Base-by-base conservation (phyloP, 306 rosid genomes). In the Boehmeria nivea region DNA sequence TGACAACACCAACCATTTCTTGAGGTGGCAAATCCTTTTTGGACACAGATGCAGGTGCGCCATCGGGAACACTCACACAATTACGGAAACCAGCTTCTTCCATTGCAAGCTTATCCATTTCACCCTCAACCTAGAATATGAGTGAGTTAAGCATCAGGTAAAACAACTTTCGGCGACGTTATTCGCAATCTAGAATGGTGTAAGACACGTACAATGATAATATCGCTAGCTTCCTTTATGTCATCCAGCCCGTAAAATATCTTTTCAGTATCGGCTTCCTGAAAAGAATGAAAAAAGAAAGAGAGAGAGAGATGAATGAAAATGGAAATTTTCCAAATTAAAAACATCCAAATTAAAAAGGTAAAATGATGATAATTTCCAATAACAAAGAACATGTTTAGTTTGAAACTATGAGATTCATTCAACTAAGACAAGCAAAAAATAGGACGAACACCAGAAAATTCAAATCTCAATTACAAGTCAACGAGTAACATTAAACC, bases 1-100 rank as follows among this genome's bases (percentile, higher is more conserved):
- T 21, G 15, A 1, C 12, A 44, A 48, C 20, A 73, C 75, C 59
- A 63, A 91, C 99, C 99, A 75, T 39, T 27, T 91, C 83, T 47
- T 34, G 43, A 58, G 89, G 61, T 43, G 97, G 97, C 74, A 89
- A 61, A 8, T 83, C 85, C 48, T 77, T 86, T 38, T 61, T 12
- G 50, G 99, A 87, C 64, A 79, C 81, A 53, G 73, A 25, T 37
- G 93, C 38, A 57, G 99, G 96, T 51, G 99, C 99, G 66, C 99
- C 99, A 66, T 91, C 93, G 44, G 99, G 99, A 62, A 91, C 99
- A 77, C 96, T 91, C 42, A 87, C 86, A 20, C 99, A 91, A 65
- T 91, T 91, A 52, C 60, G 69, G 68, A 78, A 75, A 50, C 99
- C 99, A 71, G 99, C 96, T 78, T 91, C 99, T 83, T 88, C 99